Percentiles rank a stretch among this genome's conserved stretches.
Conservation (phyloP, 805 yeast species). For the Candida namnaoensis region DNA sequence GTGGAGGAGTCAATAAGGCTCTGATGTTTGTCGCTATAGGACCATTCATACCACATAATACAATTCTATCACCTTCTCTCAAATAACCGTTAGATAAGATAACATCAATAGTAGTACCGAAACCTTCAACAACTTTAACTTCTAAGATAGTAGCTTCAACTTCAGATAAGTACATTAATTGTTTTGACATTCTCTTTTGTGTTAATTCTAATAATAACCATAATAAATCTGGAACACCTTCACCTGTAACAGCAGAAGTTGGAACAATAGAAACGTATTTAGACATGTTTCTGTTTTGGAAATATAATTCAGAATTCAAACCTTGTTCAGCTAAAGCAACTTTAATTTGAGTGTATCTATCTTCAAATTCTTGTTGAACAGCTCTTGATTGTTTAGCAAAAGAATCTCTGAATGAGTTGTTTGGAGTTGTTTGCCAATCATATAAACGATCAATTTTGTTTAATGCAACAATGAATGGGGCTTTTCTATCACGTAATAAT, state of each 20-base stretch:
- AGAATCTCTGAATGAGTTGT: constrained; percentile 94
- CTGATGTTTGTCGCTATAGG: constrained; percentile 95
- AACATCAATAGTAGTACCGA: constrained; percentile 98
- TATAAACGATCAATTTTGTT: constrained; percentile 96
- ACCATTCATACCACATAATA: constrained; percentile 96
- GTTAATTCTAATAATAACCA: constrained; percentile 93
- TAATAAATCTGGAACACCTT: constrained; percentile 98
- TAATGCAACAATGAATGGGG: constrained; percentile 95
- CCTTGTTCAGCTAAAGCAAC: constrained; percentile 96
- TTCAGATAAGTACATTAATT: constrained; percentile 88
- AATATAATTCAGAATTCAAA: constrained; percentile 92
- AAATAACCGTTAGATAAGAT: constrained; percentile 93
- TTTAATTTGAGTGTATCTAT: constrained; percentile 76
- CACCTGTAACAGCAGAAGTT: constrained; percentile 98
- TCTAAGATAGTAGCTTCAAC: constrained; percentile 95
- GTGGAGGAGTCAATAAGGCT: constrained; percentile 96
- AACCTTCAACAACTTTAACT: constrained; percentile 97
- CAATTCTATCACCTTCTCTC: constrained; percentile 91
- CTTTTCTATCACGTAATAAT: constrained; percentile 90
- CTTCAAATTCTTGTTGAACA: constrained; percentile 89
- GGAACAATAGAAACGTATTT: constrained; percentile 95
- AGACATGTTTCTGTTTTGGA: constrained; percentile 88
- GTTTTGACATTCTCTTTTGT: constrained; percentile 98
- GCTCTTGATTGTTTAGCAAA: constrained; percentile 72
- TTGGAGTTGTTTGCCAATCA: constrained; percentile 87